Percentiles rank a stretch among this genome's conserved stretches.
Evolutionary conservation across 768 basidiomycete species (phyloP).

Genomic region (Podaxis sp.): DNA sequence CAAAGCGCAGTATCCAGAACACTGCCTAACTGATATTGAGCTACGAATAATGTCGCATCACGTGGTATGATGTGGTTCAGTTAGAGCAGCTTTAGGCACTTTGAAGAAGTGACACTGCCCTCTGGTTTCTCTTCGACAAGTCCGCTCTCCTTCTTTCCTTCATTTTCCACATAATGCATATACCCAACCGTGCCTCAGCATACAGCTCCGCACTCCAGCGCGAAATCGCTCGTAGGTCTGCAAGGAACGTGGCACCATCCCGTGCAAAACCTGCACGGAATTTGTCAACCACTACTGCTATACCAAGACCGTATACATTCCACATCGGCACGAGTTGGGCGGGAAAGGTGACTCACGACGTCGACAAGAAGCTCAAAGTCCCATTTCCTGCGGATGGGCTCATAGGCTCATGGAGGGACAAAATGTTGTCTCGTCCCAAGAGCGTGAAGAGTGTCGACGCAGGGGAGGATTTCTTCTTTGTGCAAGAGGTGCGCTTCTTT

Average conservation of each 20-base stretch:
- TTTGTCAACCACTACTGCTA: conserved; percentile 11
- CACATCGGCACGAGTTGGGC: conserved; percentile 78
- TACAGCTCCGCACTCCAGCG: conserved; percentile 8
- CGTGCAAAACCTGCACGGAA: background rate
- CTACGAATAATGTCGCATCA: background rate
- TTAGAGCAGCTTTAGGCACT: background rate
- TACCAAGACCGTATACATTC: conserved; percentile 55
- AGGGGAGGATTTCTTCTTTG: conserved; percentile 51
- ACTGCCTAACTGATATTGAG: background rate
- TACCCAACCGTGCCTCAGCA: background rate
- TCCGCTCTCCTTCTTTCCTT: background rate
- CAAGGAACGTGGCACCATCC: background rate
- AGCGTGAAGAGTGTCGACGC: conserved; percentile 30
- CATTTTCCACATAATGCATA: conserved; percentile 7
- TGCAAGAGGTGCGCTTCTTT: conserved; percentile 56
- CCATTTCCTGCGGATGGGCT: conserved; percentile 56
- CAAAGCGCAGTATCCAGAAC: background rate
- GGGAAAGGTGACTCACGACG: conserved; percentile 53
- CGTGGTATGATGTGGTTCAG: conserved; percentile 1
- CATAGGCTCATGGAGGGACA: conserved; percentile 69
- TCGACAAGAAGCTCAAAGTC: conserved; percentile 24
- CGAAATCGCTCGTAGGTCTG: conserved; percentile 9
- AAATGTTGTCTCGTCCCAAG: conserved; percentile 47
- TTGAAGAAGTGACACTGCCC: background rate
- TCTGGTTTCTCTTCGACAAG: no score